These are phyloP conservation scores for Venturia nashicola DNA, from an alignment of 2,329 filamentous ascomycete genomes.

Conservation along the genomic window DNA sequence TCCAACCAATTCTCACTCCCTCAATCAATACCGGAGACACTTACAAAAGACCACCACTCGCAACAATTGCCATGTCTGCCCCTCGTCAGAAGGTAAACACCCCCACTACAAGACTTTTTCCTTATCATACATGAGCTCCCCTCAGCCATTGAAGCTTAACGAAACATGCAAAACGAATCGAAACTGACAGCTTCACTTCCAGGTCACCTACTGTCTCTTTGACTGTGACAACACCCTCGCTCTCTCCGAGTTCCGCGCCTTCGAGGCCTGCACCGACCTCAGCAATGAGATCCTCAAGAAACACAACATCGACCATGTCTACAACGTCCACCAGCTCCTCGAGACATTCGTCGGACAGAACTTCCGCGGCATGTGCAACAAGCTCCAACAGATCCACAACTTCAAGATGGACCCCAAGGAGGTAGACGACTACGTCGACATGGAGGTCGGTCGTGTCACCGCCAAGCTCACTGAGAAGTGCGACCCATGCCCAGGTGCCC, in stretches of 20 bases:
- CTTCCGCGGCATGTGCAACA: slow-evolving; percentile 82
- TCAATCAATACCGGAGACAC: neutral
- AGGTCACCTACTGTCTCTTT: slow-evolving; percentile 39
- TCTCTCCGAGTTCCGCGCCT: slow-evolving; percentile 79
- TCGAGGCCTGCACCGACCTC: slow-evolving; percentile 80
- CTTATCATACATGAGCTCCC: neutral
- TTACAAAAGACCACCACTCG: neutral
- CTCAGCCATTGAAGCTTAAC: neutral
- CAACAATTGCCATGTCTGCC: neutral
- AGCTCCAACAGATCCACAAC: slow-evolving; percentile 62
- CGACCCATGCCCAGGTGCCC: slow-evolving; percentile 56
- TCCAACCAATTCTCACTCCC: no score
- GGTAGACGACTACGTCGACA: slow-evolving; percentile 59
- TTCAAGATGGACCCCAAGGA: slow-evolving; percentile 59
- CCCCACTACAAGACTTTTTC: neutral
- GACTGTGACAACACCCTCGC: slow-evolving; percentile 80
- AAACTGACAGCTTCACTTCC: neutral
- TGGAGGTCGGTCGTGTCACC: slow-evolving; percentile 75
- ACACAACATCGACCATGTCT: slow-evolving; percentile 52
- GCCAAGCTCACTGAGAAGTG: slow-evolving; percentile 60
- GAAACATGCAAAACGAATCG: neutral
- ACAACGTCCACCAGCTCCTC: slow-evolving; percentile 69
- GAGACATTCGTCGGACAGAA: slow-evolving; percentile 85
- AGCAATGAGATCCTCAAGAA: slow-evolving; percentile 73
- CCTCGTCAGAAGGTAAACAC: neutral